Evolutionary conservation across 768 basidiomycete species (phyloP).

Genomic region (Piloderma croceum): DNA sequence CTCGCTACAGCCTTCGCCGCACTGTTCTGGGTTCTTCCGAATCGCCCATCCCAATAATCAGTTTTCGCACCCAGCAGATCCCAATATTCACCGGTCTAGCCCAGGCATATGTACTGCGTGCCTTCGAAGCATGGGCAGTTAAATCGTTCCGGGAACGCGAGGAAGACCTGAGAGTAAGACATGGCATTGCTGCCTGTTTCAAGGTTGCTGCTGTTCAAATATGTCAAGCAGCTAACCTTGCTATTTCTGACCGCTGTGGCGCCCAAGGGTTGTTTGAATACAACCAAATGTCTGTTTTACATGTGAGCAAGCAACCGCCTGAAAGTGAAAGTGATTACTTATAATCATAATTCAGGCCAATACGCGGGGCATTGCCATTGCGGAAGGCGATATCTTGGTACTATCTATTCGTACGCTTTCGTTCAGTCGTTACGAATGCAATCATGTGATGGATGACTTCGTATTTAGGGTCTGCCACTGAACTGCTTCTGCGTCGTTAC

Average conservation of each 20-base stretch:
- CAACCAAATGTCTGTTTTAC: slow-evolving; percentile 29
- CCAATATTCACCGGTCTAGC: slow-evolving; percentile 51
- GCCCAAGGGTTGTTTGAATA: slow-evolving; percentile 37
- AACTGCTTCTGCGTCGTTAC: slow-evolving; percentile 20
- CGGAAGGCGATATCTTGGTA: slow-evolving; percentile 41
- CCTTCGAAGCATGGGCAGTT: slow-evolving; percentile 40
- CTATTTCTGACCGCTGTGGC: slow-evolving; percentile 34
- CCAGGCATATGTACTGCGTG: slow-evolving; percentile 43
- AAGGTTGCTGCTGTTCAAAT: slow-evolving; percentile 46
- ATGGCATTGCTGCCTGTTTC: slow-evolving; percentile 19
- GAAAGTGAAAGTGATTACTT: not conserved
- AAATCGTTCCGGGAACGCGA: slow-evolving; percentile 31
- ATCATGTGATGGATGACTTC: no score
- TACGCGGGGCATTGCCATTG: slow-evolving; percentile 35
- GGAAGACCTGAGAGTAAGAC: slow-evolving; percentile 11
- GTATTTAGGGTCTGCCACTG: slow-evolving; percentile 26
- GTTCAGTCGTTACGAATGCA: no score
- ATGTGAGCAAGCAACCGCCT: slow-evolving; percentile 21
- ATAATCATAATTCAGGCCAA: slow-evolving; percentile 23
- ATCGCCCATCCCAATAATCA: slow-evolving; percentile 47
- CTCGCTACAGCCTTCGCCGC: slow-evolving; percentile 48
- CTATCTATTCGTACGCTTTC: slow-evolving; percentile 32
- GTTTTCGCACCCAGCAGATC: slow-evolving; percentile 62
- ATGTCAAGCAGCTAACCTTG: slow-evolving; percentile 40
- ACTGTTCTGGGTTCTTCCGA: slow-evolving; percentile 38